Percentiles rank a stretch among this genome's conserved stretches.
Evolutionary conservation across 768 basidiomycete genomes (phyloP).

Genomic region (Collybia nuda): DNA sequence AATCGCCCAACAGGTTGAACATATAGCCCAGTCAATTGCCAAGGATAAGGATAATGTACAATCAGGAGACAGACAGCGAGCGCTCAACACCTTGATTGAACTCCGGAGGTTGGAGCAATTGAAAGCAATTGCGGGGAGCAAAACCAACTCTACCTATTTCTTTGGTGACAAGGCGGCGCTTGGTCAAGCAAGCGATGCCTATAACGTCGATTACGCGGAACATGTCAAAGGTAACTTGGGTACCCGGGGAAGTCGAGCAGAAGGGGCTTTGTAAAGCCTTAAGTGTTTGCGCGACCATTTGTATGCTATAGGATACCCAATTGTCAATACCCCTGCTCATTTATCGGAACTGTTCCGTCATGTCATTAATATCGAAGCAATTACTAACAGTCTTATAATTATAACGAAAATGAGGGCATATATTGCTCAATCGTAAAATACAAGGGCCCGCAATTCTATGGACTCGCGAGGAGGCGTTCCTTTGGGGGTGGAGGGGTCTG

Average conservation of each 20-base stretch:
- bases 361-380: too few species aligned
- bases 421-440: conserved; percentile 43
- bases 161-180: conserved; percentile 44
- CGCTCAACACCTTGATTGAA: conserved; percentile 44
- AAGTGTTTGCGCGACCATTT: too few species aligned
- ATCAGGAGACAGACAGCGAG: conserved; percentile 34
- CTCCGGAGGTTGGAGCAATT: conserved; percentile 52
- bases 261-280: conserved; percentile 1
- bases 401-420: too few species aligned
- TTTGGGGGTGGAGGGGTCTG: conserved; percentile 42
- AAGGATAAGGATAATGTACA: conserved; percentile 25
- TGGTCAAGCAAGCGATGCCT: conserved; percentile 36
- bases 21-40: conserved; percentile 41
- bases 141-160: conserved; percentile 57
- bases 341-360: too few species aligned
- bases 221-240: conserved; percentile 35
- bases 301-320: too few species aligned
- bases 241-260: conserved; percentile 3
- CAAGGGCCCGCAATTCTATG: conserved; percentile 51
- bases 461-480: conserved; percentile 47
- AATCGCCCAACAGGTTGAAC: conserved; percentile 46
- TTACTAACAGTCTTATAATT: too few species aligned
- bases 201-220: conserved; percentile 49
- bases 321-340: too few species aligned
- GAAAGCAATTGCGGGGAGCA: conserved; percentile 47